A percentile compares a stretch with the other conserved stretches of the same genome.
Conservation (phyloP, 2,329 filamentous ascomycete genomes). For the Purpureocillium takamizusanense region DNA sequence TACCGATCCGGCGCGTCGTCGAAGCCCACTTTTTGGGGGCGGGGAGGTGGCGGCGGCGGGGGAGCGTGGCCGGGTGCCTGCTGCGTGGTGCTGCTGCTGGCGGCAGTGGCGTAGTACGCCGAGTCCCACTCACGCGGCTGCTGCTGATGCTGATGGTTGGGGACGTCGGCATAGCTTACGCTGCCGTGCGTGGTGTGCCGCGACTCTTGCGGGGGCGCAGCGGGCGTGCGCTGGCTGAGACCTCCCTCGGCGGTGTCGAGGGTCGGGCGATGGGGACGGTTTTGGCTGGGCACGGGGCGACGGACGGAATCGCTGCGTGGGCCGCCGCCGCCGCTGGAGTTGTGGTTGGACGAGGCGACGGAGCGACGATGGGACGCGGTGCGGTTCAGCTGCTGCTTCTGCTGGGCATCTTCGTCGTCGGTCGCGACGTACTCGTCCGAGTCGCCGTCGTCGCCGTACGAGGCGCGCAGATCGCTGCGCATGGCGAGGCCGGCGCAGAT, state of each 20-base stretch:
- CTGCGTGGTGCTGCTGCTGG: constrained; percentile 2
- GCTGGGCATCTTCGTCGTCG: constrained; percentile 5
- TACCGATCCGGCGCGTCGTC: constrained; percentile 24
- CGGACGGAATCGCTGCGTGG: not conserved
- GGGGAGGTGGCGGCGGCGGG: constrained; percentile 24
- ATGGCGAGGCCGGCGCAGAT: constrained; percentile 42
- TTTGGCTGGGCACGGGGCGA: not conserved
- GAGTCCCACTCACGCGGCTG: constrained; percentile 19
- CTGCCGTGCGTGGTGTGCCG: constrained; percentile 10
- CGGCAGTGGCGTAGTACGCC: constrained; percentile 15
- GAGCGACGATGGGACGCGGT: constrained; percentile 15
- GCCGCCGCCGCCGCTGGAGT: too few relatives aligned
- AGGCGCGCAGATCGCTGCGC: constrained; percentile 37
- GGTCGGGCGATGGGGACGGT: too few relatives aligned
- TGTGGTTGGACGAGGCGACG: constrained; percentile 4
- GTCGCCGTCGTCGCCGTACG: constrained; percentile 28
- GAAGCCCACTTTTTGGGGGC: constrained; percentile 25
- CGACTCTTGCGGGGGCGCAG: constrained; percentile 9
- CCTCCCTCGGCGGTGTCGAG: too few relatives aligned
- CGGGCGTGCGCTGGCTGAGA: constrained; percentile 2
- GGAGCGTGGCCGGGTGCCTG: constrained; percentile 1
- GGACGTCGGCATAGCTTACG: constrained; percentile 12
- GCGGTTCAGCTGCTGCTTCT: constrained; percentile 11
- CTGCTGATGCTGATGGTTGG: constrained; percentile 4
- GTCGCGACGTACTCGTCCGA: constrained; percentile 18